A percentile compares a stretch with the other conserved stretches of the same genome.
These are phyloP conservation scores for Scleroderma citrinum DNA, from an alignment of 768 basidiomycete species.

Conservation along the genomic window DNA sequence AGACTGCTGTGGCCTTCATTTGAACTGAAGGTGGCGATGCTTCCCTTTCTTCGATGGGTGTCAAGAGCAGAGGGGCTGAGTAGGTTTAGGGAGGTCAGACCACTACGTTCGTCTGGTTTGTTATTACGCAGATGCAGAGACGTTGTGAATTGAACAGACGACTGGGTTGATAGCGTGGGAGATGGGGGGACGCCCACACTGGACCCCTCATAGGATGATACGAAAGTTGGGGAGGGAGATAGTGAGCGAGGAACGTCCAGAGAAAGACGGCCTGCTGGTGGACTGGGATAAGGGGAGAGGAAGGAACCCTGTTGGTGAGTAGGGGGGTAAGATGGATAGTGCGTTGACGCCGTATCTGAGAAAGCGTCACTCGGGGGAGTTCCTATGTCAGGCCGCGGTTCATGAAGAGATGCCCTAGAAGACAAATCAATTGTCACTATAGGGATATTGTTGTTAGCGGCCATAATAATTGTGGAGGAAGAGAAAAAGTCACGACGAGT, in stretches of 20 bases:
- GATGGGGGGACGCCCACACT: constrained; percentile 54
- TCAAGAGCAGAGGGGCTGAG: constrained; percentile 37
- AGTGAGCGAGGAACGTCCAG: constrained; percentile 25
- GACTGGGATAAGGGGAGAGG: constrained; percentile 17
- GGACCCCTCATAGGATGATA: constrained; percentile 40
- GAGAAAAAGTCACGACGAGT: neutral
- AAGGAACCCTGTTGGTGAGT: constrained; percentile 6
- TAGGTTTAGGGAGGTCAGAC: constrained; percentile 46
- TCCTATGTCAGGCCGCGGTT: neutral
- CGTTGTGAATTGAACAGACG: constrained; percentile 53
- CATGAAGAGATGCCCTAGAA: constrained; percentile 21
- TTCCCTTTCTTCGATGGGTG: constrained; percentile 49
- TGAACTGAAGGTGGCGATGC: constrained; percentile 51
- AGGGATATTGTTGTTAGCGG: constrained; percentile 20
- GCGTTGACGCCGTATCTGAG: neutral
- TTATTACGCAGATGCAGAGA: constrained; percentile 62
- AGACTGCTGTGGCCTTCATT: constrained; percentile 29
- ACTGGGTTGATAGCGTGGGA: constrained; percentile 65
- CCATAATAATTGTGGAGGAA: constrained; percentile 9
- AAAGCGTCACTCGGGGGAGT: neutral
- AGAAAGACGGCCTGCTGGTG: constrained; percentile 15
- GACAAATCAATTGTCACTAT: constrained; percentile 33
- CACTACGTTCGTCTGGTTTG: constrained; percentile 52
- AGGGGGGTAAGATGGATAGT: neutral
- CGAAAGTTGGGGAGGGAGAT: constrained; percentile 25